Base-by-base conservation (phyloP, 2,329 filamentous ascomycete species). In the Monosporascus sp. region DNA sequence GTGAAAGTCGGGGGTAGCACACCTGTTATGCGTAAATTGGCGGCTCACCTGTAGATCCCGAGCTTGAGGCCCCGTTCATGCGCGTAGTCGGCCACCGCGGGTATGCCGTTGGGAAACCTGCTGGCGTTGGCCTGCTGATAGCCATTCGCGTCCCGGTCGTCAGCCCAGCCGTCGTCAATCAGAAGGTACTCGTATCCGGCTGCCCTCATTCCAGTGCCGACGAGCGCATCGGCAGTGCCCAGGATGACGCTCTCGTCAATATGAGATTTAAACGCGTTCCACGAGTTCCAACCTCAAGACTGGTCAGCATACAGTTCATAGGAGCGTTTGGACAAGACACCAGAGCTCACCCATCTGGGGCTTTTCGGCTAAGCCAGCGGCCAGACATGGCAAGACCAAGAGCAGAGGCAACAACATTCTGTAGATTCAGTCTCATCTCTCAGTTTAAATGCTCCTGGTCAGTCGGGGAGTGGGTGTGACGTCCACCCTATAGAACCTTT, bases 11-110 rank as follows among this genome's bases (percentile, higher is more conserved):
- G 5, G 3, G 5, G 22, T 24, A 5, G 22, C 22, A 5, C 22
- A 24, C 22, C 22, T 5, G 22, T 24, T 5, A 24, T 26, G 5
- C 22, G 11, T 26, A 26, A 41, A 31, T 24, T 38, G 34, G n/a
- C 17, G 19, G 27, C 48, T 26, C 17, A 49, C 48, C 70, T 73
- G 61, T 82, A 82, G 65, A 82, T 80, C 34, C 80, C 80, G 54
- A 81, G 78, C 17, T 74, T 71, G 44, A 83, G 62, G 1, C 74
- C 76, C 31, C 79, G 60, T 0, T 56, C 63, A 59, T 83, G 80
- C 7, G 82, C 62, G 26, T 70, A 60, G 52, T 79, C 71, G 1
- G 76, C 75, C 2, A 82, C 22, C 22, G 22, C 22, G 65, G 19
- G 49, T n/a, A n/a, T n/a, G n/a, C n/a, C 49, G 17, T 47, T 49